Evolutionary conservation across 164 flowering plant genomes (phyloP).

Genomic region (Euptelea pleiosperma): DNA sequence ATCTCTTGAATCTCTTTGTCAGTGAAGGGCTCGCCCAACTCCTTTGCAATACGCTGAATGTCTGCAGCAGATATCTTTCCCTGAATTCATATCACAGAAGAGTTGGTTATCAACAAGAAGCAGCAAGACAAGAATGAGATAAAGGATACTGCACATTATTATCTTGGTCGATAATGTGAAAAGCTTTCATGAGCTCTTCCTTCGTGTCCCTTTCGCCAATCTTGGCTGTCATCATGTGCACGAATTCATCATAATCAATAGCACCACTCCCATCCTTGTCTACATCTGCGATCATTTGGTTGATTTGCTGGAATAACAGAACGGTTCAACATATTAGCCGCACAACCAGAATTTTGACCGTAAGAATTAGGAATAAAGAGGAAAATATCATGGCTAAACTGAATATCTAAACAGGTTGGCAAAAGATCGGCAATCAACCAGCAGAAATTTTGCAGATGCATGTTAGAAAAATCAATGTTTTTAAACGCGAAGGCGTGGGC

Average conservation of each 20-base stretch:
- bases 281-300: constrained; percentile 93
- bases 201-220: constrained; percentile 94
- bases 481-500: too few species aligned
- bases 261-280: constrained; percentile 99
- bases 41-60: constrained; percentile 64
- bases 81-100: constrained; percentile 34
- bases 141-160: constrained; percentile 49
- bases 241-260: constrained; percentile 94
- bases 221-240: constrained; percentile 94
- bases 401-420: too few species aligned
- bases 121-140: background rate
- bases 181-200: constrained; percentile 93
- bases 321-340: constrained; percentile 9
- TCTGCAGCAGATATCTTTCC: constrained; percentile 82
- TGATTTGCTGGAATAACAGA: constrained; percentile 74
- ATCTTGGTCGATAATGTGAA: constrained; percentile 79
- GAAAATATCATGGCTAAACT: too few species aligned
- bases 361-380: too few species aligned
- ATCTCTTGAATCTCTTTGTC: constrained; percentile 69
- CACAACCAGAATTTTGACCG: background rate
- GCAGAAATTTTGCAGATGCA: too few species aligned
- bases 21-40: constrained; percentile 69
- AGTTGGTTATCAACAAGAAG: constrained; percentile 13
- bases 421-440: too few species aligned
- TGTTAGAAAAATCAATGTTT: too few species aligned